These are phyloP conservation scores for Chalciporus pseudorubinellus DNA, from an alignment of 768 basidiomycete species.

Conservation along the genomic window DNA sequence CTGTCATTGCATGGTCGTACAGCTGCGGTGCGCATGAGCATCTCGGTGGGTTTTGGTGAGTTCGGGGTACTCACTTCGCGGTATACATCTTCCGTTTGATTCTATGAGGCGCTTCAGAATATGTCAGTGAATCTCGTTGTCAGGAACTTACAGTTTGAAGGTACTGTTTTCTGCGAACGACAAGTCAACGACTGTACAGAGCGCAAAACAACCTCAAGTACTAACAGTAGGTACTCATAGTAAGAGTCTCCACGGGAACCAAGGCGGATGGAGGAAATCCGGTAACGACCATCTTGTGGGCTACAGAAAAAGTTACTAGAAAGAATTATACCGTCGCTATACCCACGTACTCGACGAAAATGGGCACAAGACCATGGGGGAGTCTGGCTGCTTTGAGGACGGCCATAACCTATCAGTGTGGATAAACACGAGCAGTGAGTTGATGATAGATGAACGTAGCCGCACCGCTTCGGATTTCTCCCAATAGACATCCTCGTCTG, in stretches of 20 bases:
- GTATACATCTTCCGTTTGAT: slow-evolving; percentile 73
- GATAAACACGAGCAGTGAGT: not conserved
- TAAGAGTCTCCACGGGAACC: slow-evolving; percentile 93
- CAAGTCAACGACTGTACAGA: slow-evolving; percentile 1
- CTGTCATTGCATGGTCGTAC: slow-evolving; percentile 85
- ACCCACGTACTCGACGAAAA: slow-evolving; percentile 70
- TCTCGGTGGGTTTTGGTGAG: not conserved
- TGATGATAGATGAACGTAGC: not conserved
- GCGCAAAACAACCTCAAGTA: slow-evolving; percentile 1
- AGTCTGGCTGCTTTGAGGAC: slow-evolving; percentile 61
- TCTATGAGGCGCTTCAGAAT: slow-evolving; percentile 38
- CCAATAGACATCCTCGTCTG: slow-evolving; percentile 80
- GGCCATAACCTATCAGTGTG: slow-evolving; percentile 54
- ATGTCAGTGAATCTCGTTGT: not conserved
- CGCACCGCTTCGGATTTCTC: slow-evolving; percentile 68
- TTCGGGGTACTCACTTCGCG: slow-evolving; percentile 50
- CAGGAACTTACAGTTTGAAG: slow-evolving; percentile 29
- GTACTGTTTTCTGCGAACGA: slow-evolving; percentile 28
- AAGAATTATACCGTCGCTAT: slow-evolving; percentile 1
- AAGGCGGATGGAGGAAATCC: slow-evolving; percentile 75
- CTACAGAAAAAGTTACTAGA: slow-evolving; percentile 33
- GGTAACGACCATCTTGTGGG: slow-evolving; percentile 48
- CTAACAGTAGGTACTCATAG: slow-evolving; percentile 87
- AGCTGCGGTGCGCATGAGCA: slow-evolving; percentile 49
- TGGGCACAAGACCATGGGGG: slow-evolving; percentile 75